phyloP scores from a whole-genome alignment of 2,329 filamentous ascomycete species.

The Neofusicoccum ribis region DNA sequence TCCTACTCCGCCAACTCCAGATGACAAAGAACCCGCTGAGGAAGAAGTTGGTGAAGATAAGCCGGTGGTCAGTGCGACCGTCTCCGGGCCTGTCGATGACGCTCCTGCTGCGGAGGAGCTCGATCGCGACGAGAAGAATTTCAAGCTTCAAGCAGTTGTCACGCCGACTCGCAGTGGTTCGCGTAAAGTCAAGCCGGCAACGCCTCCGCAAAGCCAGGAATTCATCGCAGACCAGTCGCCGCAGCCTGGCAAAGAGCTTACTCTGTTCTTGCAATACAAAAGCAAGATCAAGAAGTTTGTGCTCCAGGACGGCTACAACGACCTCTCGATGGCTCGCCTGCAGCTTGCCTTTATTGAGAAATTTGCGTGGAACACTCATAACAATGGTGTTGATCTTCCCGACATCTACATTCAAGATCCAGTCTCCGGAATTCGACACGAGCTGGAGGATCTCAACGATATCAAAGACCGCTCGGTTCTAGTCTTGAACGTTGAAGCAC shows the following conservation, averaged over 20 bases:
- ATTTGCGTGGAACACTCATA: slow-evolving; percentile 97
- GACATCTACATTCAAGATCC: slow-evolving; percentile 98
- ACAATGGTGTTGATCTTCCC: slow-evolving; percentile 86
- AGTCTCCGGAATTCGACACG: slow-evolving; percentile 92
- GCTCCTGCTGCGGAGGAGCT: slow-evolving; percentile 32
- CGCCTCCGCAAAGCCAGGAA: slow-evolving; percentile 42
- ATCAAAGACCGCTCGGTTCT: slow-evolving; percentile 94
- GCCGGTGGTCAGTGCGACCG: slow-evolving; percentile 34
- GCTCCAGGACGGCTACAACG: slow-evolving; percentile 77
- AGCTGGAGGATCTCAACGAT: slow-evolving; percentile 88
- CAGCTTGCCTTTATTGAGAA: slow-evolving; percentile 98
- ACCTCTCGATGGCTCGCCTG: slow-evolving; percentile 81
- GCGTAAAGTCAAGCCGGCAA: slow-evolving; percentile 36
- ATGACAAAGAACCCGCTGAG: slow-evolving; percentile 51
- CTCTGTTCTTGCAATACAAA: slow-evolving; percentile 93
- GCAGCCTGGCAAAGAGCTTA: slow-evolving; percentile 80
- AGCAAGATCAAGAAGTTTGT: slow-evolving; percentile 97
- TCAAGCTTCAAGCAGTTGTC: slow-evolving; percentile 21
- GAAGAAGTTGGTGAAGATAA: slow-evolving; percentile 26
- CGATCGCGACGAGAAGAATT: slow-evolving; percentile 29
- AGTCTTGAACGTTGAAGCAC: slow-evolving; percentile 87
- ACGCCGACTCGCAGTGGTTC: slow-evolving; percentile 33
- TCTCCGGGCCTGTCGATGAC: slow-evolving; percentile 35
- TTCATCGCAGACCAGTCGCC: slow-evolving; percentile 61
- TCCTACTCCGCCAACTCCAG: slow-evolving; percentile 56